Evolutionary conservation across 2,329 filamentous ascomycete genomes (phyloP).

Genomic region (Sporothrix inflata): DNA sequence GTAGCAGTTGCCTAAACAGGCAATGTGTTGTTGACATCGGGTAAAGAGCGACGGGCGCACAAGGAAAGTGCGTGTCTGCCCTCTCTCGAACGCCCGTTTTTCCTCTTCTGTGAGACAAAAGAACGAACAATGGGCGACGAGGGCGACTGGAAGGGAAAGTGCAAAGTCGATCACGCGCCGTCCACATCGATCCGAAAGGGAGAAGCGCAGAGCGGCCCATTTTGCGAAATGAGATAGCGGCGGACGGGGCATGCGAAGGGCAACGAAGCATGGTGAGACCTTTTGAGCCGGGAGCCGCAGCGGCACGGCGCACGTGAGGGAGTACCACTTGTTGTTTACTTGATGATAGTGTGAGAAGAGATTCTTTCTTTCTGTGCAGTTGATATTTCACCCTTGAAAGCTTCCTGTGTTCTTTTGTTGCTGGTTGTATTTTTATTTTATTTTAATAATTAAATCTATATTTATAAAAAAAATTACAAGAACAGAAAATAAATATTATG

Average conservation of each 20-base stretch:
- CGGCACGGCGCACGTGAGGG: background rate
- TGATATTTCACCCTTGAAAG: too few relatives aligned
- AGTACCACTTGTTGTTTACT: background rate
- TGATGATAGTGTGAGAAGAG: too few relatives aligned
- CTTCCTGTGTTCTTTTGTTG: too few relatives aligned
- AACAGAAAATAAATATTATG: too few relatives aligned
- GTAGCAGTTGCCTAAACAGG: background rate
- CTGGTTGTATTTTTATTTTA: background rate
- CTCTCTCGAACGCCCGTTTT: background rate
- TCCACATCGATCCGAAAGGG: background rate
- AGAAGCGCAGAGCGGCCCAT: background rate
- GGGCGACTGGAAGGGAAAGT: background rate
- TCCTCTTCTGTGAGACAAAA: background rate
- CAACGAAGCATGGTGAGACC: background rate
- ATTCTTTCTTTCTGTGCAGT: too few relatives aligned
- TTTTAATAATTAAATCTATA: background rate
- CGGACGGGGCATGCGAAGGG: background rate
- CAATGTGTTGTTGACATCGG: constrained; percentile 2
- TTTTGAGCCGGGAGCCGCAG: background rate
- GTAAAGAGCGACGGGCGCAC: background rate
- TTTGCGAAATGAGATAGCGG: background rate
- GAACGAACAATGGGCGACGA: background rate
- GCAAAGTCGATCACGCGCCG: constrained; percentile 5
- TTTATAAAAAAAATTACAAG: background rate
- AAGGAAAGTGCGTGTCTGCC: background rate